Evolutionary conservation across 495 filamentous ascomycete genomes (phyloP).

Genomic region (Penicillium coffeae): DNA sequence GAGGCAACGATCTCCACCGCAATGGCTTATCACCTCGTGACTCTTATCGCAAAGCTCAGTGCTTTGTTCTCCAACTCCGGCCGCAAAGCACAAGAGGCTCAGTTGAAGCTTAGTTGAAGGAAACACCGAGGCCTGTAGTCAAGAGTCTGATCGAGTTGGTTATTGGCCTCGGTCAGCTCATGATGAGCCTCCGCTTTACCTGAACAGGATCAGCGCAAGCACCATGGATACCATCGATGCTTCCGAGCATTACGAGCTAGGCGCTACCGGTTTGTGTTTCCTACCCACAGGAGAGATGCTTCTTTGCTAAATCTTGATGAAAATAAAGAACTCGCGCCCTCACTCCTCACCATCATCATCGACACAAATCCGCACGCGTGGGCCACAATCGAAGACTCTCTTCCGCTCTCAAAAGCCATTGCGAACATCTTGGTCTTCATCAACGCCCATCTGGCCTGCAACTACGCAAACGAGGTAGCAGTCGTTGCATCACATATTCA

Average conservation of each 20-base stretch:
- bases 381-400: constrained; percentile 68
- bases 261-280: constrained; percentile 14
- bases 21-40: constrained; percentile 16
- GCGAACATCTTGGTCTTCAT: constrained; percentile 93
- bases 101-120: not conserved
- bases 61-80: constrained; percentile 6
- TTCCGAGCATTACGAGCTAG: constrained; percentile 74
- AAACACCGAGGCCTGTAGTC: not conserved
- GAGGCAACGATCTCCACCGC: too few relatives aligned
- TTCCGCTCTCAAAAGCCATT: constrained; percentile 80
- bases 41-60: constrained; percentile 17
- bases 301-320: not conserved
- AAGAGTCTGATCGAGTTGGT: constrained; percentile 2
- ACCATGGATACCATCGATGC: constrained; percentile 87
- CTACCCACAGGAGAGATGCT: not conserved
- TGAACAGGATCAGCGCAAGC: constrained; percentile 6
- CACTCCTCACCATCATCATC: constrained; percentile 84
- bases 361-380: constrained; percentile 97
- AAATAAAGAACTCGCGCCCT: constrained; percentile 65
- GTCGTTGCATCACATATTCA: constrained; percentile 87
- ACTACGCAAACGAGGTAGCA: constrained; percentile 86
- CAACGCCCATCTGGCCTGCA: constrained; percentile 90
- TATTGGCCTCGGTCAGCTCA: constrained; percentile 3
- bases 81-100: not conserved
- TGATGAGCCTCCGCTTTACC: constrained; percentile 11